A percentile compares a stretch with the other conserved stretches of the same genome.
Conservation (phyloP, 768 basidiomycete species). For the Auriscalpium orientale region DNA sequence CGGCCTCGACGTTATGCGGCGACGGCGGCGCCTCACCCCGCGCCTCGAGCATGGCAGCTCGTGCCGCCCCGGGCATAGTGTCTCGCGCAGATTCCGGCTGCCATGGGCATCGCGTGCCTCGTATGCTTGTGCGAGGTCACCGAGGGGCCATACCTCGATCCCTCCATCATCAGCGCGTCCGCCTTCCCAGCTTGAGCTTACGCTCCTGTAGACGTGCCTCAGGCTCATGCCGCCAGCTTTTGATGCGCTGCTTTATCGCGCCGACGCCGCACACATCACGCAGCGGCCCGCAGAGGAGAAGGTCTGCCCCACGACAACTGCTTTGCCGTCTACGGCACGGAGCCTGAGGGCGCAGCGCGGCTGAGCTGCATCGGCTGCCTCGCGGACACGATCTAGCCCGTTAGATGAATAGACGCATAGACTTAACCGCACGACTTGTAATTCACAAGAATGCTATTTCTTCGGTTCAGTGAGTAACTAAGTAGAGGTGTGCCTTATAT, state of each 20-base stretch:
- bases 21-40: no score
- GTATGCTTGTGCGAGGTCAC: not conserved
- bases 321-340: conserved; percentile 57
- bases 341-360: conserved; percentile 37
- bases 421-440: no score
- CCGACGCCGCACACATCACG: conserved; percentile 51
- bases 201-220: no score
- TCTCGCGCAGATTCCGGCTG: no score
- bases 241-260: conserved; percentile 43
- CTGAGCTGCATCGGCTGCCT: conserved; percentile 71
- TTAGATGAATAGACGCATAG: conserved; percentile 29
- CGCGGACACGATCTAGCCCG: conserved; percentile 52
- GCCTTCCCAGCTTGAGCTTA: conserved; percentile 37
- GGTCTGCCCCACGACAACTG: conserved; percentile 78
- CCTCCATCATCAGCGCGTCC: not conserved
- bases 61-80: no score
- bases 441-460: no score
- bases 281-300: conserved; percentile 51
- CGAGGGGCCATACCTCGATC: not conserved
- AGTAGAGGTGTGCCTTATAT: no score
- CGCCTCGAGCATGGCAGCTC: no score
- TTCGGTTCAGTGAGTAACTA: no score
- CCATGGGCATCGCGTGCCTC: not conserved
- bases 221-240: no score
- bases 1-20: no score